Conservation (phyloP, 2,329 filamentous ascomycete genomes). For the Fusarium sp. region DNA sequence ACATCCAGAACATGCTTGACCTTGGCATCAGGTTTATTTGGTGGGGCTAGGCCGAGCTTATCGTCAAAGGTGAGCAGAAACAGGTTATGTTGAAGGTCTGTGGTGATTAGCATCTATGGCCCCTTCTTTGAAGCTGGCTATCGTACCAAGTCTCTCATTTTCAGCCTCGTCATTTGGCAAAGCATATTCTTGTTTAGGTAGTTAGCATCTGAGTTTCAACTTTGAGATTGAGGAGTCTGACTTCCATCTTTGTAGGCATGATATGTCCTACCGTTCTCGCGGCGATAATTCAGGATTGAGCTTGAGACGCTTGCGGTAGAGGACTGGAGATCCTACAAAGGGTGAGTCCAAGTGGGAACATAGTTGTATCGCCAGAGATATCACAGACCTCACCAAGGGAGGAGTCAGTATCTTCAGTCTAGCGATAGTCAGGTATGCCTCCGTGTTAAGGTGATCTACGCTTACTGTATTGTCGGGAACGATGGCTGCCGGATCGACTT, state of each 20-base stretch:
- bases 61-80: constrained; percentile 22
- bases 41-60: constrained; percentile 26
- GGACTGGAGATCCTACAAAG: neutral
- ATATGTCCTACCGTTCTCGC: constrained; percentile 15
- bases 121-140: fast-evolving
- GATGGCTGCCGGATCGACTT: neutral
- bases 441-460: fast-evolving
- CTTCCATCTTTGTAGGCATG: constrained; percentile 18
- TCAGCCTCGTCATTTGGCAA: constrained; percentile 34
- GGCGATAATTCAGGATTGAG: constrained; percentile 11
- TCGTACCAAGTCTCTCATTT: constrained; percentile 21
- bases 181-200: constrained; percentile 7
- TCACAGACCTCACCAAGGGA: neutral
- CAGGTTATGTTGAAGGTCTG: constrained; percentile 33
- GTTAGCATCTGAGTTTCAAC: fast-evolving
- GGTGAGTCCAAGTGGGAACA: neutral
- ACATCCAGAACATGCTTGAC: constrained; percentile 26
- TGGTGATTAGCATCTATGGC: neutral
- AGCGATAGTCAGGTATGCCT: neutral
- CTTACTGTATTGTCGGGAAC: neutral
- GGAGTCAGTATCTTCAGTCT: constrained; percentile 5
- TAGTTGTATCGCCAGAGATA: neutral
- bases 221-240: neutral
- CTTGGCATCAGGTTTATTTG: constrained; percentile 18
- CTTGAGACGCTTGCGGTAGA: constrained; percentile 2